A percentile compares a stretch with the other conserved stretches of the same genome.
phyloP scores from a whole-genome alignment of 257 asterid genomes.

The Lithospermum erythrorhizon region DNA sequence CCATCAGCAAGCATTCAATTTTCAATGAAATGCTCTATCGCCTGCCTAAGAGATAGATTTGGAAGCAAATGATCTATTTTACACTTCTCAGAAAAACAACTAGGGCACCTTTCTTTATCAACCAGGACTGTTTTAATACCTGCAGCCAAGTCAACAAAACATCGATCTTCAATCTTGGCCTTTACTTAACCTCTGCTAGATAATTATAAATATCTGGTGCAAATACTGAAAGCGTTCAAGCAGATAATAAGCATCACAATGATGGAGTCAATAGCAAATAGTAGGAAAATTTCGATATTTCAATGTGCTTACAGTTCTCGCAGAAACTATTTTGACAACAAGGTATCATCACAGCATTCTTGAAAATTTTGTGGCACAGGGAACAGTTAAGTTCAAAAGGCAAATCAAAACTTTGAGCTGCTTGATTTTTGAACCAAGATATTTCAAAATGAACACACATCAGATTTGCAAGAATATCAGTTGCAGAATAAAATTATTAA shows the following conservation, averaged over 20 bases:
- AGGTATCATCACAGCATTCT: constrained; percentile 92
- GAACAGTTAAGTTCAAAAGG: constrained; percentile 65
- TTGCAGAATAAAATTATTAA: constrained; percentile 1
- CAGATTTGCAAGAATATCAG: constrained; percentile 13
- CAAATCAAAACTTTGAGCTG: constrained; percentile 26
- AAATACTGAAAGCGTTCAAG: neutral
- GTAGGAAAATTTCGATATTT: too few species aligned
- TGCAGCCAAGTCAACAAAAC: constrained; percentile 17
- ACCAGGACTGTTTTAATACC: constrained; percentile 60
- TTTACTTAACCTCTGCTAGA: neutral
- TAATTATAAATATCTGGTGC: neutral
- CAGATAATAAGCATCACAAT: too few species aligned
- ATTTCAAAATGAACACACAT: constrained; percentile 14
- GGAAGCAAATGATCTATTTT: constrained; percentile 62
- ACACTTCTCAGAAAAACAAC: constrained; percentile 64
- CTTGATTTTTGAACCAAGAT: constrained; percentile 30
- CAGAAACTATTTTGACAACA: constrained; percentile 98
- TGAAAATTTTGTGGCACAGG: constrained; percentile 59
- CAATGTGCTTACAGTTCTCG: constrained; percentile 55
- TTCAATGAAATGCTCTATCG: constrained; percentile 63
- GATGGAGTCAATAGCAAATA: too few species aligned
- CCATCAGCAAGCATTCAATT: constrained; percentile 41
- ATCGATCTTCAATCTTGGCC: neutral
- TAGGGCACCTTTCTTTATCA: constrained; percentile 68
- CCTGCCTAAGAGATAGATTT: constrained; percentile 63